Base-by-base conservation (phyloP, 352 stramenopile genomes). In the Globisporangium acanthophoron region DNA sequence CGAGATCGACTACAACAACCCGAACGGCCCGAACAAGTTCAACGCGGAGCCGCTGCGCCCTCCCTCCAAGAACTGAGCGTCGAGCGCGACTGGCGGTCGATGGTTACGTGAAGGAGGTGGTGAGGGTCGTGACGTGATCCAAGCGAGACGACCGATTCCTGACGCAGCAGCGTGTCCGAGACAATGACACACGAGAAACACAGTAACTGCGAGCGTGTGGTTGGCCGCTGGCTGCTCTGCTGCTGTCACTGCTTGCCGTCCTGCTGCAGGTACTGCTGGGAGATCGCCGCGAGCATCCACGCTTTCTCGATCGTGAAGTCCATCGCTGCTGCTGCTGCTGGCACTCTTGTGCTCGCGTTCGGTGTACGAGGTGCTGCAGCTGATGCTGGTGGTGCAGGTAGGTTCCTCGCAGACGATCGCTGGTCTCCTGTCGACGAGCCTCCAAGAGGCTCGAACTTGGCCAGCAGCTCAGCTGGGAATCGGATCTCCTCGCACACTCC, bases 1-100 rank as follows among this genome's bases (percentile, higher is more conserved):
- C 44, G 72, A 91, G 13, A 67, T 92, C 41, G 79, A 94, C 72
- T 92, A 92, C 79, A 94, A 94, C 75, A 79, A 94, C 69, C 76
- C 76, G 37, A 51, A 83, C 24, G 68, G 70, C 20, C 66, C 74
- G 35, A 55, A 69, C 31, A 56, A 69, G 49, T 72, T 69, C 57
- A 74, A 64, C 62, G 74, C 58, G 18, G 67, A 85, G 58, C 62
- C 71, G 51, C 69, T 94, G 62, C 80, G 82, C 58, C 72, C 75
- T 5, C 57, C 74, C 5, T 66, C 83, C 66, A 72, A 87, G 62
- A 88, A 84, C 69, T 94, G 87, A 76, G 33, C 33, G 33, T 6
- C 33, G 45, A 3, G 9, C 8, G 47, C 20, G 54, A 40, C 0
- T 7, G 11, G 35, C 35, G 12, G 35, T 40, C 12, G 35, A 40